Evolutionary conservation across 2,329 filamentous ascomycete genomes (phyloP), one percentile per base, ranked within the genome.

Genomic region (Clonostachys rosea): DNA sequence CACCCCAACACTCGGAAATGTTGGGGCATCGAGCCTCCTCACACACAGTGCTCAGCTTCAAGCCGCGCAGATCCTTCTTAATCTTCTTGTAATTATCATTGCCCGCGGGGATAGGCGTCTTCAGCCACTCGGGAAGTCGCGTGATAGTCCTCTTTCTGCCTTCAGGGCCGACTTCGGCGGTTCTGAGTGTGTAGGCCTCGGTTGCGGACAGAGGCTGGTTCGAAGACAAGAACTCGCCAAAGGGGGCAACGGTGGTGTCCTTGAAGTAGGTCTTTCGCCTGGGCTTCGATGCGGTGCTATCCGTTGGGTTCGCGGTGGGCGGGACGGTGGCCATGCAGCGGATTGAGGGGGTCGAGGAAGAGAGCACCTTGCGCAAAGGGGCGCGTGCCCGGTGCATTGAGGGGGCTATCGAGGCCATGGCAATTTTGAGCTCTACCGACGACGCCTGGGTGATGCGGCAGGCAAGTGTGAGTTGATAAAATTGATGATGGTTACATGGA

Each of bases 11-110:
- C 65, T 97, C 92, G 53, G 87, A 91, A 51, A 99, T 96, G 68
- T 99, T 99, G 51, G 94, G 94, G 68, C 94, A 99, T 54, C 91
- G 83, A 2, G 94, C 94, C 72, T 99, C 94, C 71, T 99, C 94
- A 68, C 94, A 99, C 14, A 99, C 94, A 5, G 94, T 99, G 67
- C 96, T 91, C 48, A 99, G 75, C 49, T 88, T 87, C 50, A 99
- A 71, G 0, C 94, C 94, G 35, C 94, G 82, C 55, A 99, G 73
- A 66, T 99, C 94, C 53, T 87, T 84, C 75, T 96, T 96, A 68
- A 99, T 95, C 61, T 89, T 89, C 72, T 95, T 95, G 75, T 86
- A 96, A 70, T 95, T 95, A 48, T 75, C 69, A 63, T 83, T 87
- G 52, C 86, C 86, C 12, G 83, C 83, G 0, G 94, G 94, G 48